These are phyloP conservation scores for Stellera chamaejasme DNA, from an alignment of 345 rosid species.

Conservation along the genomic window DNA sequence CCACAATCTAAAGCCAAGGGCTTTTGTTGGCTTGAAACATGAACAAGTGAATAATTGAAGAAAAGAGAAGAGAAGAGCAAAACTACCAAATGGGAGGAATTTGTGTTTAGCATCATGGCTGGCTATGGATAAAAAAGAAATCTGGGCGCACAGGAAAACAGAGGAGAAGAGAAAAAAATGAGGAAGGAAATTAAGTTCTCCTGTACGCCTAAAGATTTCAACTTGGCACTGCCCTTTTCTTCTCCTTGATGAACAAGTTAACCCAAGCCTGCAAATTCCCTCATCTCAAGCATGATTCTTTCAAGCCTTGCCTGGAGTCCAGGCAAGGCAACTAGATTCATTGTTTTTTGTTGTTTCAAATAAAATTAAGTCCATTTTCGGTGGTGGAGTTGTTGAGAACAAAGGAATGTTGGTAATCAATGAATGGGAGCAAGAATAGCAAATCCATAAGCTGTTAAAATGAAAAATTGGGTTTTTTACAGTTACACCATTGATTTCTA, in stretches of 20 bases:
- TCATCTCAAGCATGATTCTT: constrained; percentile 1
- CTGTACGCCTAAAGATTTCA: constrained; percentile 17
- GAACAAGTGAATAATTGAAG: constrained; percentile 9
- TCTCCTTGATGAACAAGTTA: not conserved
- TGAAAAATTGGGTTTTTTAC: not conserved
- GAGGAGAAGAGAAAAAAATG: not conserved
- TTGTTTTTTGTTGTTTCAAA: constrained; percentile 9
- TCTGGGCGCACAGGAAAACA: constrained; percentile 22
- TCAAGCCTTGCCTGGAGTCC: constrained; percentile 16
- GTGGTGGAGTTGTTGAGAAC: constrained; percentile 10
- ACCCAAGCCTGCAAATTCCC: constrained; percentile 1
- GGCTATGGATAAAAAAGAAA: not conserved
- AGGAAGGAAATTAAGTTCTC: constrained; percentile 8
- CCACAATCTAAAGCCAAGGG: constrained; percentile 44
- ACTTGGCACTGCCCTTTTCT: not conserved
- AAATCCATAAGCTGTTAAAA: not conserved
- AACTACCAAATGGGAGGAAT: constrained; percentile 16
- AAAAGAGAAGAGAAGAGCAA: constrained; percentile 18
- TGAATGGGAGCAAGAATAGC: constrained; percentile 21
- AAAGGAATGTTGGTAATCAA: constrained; percentile 11
- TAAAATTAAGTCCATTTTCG: constrained; percentile 18
- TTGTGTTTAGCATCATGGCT: constrained; percentile 30
- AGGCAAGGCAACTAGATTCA: constrained; percentile 32
- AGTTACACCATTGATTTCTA: too few relatives aligned
- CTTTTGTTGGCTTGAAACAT: constrained; percentile 16